Conservation (phyloP, 164 flowering plant species). For the Dillenia suffruticosa region DNA sequence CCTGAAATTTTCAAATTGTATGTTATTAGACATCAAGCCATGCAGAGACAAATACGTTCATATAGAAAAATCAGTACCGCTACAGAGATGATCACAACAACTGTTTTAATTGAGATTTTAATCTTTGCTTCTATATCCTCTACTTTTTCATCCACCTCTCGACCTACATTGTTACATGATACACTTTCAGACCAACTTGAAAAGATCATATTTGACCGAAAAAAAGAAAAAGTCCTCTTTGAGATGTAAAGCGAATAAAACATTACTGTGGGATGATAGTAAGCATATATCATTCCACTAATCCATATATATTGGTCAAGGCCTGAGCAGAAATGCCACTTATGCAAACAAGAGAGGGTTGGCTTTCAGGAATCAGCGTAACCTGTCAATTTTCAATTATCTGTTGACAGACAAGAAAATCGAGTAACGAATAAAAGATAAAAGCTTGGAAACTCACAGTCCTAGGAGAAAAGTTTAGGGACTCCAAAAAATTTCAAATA, state of each 20-base stretch:
- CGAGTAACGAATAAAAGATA: neutral
- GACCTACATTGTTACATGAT: conserved; percentile 41
- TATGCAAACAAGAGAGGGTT: conserved; percentile 51
- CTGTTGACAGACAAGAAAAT: conserved; percentile 9
- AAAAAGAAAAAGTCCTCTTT: too few species aligned
- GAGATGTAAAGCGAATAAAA: neutral
- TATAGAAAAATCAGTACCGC: conserved; percentile 34
- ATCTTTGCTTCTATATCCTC: conserved; percentile 76
- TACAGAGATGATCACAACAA: conserved; percentile 36
- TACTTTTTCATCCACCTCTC: conserved; percentile 98
- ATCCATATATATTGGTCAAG: conserved; percentile 99
- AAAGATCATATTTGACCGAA: too few species aligned
- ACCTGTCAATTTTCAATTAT: conserved; percentile 39
- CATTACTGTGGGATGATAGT: conserved; percentile 89
- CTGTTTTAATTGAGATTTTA: conserved; percentile 60
- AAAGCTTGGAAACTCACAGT: conserved; percentile 25
- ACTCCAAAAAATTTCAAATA: conserved; percentile 81
- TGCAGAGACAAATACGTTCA: neutral
- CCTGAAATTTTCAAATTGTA: conserved; percentile 24
- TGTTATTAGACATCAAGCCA: neutral
- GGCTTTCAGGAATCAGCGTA: conserved; percentile 60
- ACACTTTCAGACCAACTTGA: neutral
- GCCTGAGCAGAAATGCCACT: conserved; percentile 97
- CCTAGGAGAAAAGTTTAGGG: conserved; percentile 86
- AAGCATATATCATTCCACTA: conserved; percentile 96